phyloP scores from a whole-genome alignment of 768 basidiomycete species.

The Asterophora parasitica region DNA sequence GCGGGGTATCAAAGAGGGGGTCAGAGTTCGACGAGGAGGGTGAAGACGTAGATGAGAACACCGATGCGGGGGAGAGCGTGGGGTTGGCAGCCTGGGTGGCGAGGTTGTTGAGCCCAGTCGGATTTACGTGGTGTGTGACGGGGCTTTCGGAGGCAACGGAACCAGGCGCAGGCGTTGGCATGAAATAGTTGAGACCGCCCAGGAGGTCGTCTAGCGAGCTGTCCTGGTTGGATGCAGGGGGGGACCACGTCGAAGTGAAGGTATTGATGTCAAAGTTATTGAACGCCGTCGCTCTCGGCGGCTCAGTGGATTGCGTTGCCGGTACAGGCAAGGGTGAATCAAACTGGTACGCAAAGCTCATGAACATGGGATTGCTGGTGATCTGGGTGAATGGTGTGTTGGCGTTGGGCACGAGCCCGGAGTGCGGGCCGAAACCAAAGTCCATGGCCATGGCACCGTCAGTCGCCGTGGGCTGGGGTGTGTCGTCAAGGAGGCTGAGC shows the following conservation, averaged over 20 bases:
- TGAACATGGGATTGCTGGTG: slow-evolving; percentile 79
- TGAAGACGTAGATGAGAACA: slow-evolving; percentile 37
- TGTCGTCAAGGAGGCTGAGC: slow-evolving; percentile 61
- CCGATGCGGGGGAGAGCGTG: slow-evolving; percentile 26
- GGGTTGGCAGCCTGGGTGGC: slow-evolving; percentile 10
- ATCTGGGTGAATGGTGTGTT: slow-evolving; percentile 69
- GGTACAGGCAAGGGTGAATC: slow-evolving; percentile 36
- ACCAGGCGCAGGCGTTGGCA: slow-evolving; percentile 25
- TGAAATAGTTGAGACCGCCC: slow-evolving; percentile 27
- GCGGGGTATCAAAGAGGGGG: slow-evolving; percentile 30
- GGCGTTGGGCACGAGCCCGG: slow-evolving; percentile 39
- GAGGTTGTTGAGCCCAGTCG: slow-evolving; percentile 13
- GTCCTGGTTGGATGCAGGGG: slow-evolving; percentile 29
- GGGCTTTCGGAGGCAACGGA: slow-evolving; percentile 46
- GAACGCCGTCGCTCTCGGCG: slow-evolving; percentile 32
- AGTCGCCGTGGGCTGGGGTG: slow-evolving; percentile 47
- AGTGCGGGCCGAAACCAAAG: slow-evolving; percentile 47
- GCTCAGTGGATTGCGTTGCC: slow-evolving; percentile 13
- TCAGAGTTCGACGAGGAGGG: slow-evolving; percentile 28
- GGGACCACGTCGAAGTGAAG: slow-evolving; percentile 41
- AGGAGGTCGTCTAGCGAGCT: slow-evolving; percentile 44
- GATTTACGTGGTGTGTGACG: slow-evolving; percentile 41
- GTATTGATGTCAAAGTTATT: slow-evolving; percentile 43
- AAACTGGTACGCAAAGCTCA: slow-evolving; percentile 67
- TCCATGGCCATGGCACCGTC: slow-evolving; percentile 60